Evolutionary conservation across 345 rosid species (phyloP), one percentile per base, ranked within the genome.

Genomic region (Camelina hispida): DNA sequence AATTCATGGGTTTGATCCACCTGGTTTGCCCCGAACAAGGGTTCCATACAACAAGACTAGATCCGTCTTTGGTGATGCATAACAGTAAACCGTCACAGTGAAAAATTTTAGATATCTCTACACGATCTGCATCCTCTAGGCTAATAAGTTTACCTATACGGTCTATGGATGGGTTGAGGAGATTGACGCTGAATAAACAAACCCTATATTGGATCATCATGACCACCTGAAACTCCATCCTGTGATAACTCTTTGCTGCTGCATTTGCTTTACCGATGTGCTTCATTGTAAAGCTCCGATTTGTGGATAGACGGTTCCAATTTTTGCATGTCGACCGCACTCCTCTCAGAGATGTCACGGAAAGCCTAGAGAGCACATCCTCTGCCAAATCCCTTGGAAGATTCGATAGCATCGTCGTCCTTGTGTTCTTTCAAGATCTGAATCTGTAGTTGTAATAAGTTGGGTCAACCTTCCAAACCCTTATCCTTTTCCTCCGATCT

Each of bases 11-110:
- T 23, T 53, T 0, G 58, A 53, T 53, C 58, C 58, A 53, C 58
- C 58, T 53, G 2, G 58, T 53, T 53, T 53, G 66, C 9, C 9
- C 16, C 58, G 14, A 22, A 23, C 13, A 53, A 53, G 58, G 58
- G 34, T 53, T 53, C 58, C 58, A 53, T 23, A 53, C 58, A 8
- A 53, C 58, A 53, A 53, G 58, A 32, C 58, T 53, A 53, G 34
- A 53, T 5, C 2, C 11, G 3, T 53, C 57, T 5, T 52, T 22
- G n/a, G 57, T 52, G 32, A 52, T 12, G 32, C 57, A 22, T 52
- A 52, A 52, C 57, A 52, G 12, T 22, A 52, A 53, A 53, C 58
- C 58, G 1, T 23, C 34, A 2, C 58, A 53, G 58, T 53, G 58
- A 53, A 2, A 53, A 2, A 23, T 1, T 23, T 53, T 7, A 23